Base-by-base conservation (phyloP, 352 stramenopile species). In the Blastocystis sp. region DNA sequence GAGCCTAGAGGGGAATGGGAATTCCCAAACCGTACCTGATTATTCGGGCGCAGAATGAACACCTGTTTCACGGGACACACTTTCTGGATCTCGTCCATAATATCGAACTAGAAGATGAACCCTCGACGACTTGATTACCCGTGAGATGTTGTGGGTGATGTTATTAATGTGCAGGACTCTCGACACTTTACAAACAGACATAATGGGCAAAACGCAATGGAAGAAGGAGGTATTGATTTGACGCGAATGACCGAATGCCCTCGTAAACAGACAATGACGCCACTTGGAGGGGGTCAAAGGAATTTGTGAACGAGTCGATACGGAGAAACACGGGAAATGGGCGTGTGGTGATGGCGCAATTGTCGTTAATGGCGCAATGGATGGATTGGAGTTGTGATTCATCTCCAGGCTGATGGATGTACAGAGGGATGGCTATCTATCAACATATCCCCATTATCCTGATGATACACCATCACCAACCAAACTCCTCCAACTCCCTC, bases 61-160 rank as follows among this genome's bases (percentile, higher is more conserved):
- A 76, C 64, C 53, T 76, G 64, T 38, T 76, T 76, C 46, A 76
- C 64, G 21, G 38, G 29, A 56, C 64, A 76, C 7, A 76, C 18
- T 56, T 76, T 76, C 29, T 54, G 8, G 32, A 76, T 57, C 27
- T 76, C 64, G 24, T 76, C 64, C 11, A 57, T 32, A 29, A 76
- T 76, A 54, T 76, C 64, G 24, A 76, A 76, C 64, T 76, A 76
- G 8, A 36, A 34, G 21, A n/a, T 76, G 24, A 76, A 36, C 24
- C 7, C 1, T 29, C 8, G 11, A 2, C 40, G 0, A 38, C 16
- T n/a, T 9, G 21, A n/a, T 16, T 76, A 76, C 64, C 6, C 64
- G 64, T 53, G 64, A 76, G 46, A 76, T 76, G 40, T 76, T 76
- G 38, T 76, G 64, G 6, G 64, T 76, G 16, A 76, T 76, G 32